These are phyloP conservation scores for Myotisia sp. DNA, from an alignment of 2,329 filamentous ascomycete genomes.

Conservation along the genomic window DNA sequence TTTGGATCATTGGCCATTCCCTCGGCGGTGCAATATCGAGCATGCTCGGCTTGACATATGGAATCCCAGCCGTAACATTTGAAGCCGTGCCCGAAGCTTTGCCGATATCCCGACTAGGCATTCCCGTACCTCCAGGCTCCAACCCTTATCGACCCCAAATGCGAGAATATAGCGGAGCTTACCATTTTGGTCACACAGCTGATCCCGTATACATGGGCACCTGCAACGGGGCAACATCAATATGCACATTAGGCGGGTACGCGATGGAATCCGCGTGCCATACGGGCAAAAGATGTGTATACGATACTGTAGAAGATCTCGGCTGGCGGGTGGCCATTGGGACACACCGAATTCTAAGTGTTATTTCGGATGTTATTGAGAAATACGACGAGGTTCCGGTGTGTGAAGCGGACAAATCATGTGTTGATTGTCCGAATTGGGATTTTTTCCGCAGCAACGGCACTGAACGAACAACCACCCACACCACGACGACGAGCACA, in stretches of 20 bases:
- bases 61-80: slow-evolving; percentile 79
- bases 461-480: slow-evolving; percentile 57
- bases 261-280: slow-evolving; percentile 90
- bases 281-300: slow-evolving; percentile 72
- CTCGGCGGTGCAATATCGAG: slow-evolving; percentile 79
- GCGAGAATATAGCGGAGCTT: slow-evolving; percentile 59
- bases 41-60: slow-evolving; percentile 82
- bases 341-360: slow-evolving; percentile 76
- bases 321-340: slow-evolving; percentile 85
- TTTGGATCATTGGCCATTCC: slow-evolving; percentile 89
- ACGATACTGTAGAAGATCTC: slow-evolving; percentile 81
- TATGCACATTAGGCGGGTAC: slow-evolving; percentile 83
- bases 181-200: slow-evolving; percentile 88
- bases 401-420: slow-evolving; percentile 63
- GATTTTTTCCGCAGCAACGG: slow-evolving; percentile 91
- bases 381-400: slow-evolving; percentile 67
- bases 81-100: slow-evolving; percentile 86
- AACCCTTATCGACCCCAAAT: slow-evolving; percentile 57
- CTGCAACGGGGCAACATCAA: slow-evolving; percentile 78
- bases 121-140: slow-evolving; percentile 69
- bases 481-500: slow-evolving; percentile 39
- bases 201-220: slow-evolving; percentile 90
- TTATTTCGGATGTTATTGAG: slow-evolving; percentile 75
- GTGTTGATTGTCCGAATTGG: slow-evolving; percentile 83
- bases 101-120: slow-evolving; percentile 66